Base-by-base conservation (phyloP, 2,329 filamentous ascomycete genomes). In the Botryotinia globosa region DNA sequence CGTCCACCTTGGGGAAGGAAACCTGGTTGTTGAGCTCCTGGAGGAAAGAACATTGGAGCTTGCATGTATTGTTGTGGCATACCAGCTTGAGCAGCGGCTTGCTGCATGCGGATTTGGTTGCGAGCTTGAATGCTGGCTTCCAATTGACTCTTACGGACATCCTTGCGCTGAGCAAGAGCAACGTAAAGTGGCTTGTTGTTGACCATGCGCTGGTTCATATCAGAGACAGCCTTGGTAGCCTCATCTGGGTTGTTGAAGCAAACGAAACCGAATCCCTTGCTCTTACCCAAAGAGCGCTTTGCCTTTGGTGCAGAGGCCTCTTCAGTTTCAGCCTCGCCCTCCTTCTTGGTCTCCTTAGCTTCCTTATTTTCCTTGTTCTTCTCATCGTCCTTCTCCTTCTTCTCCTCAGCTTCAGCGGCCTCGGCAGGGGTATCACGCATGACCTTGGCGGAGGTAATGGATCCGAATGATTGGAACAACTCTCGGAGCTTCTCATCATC, bases 171-270 rank as follows among this genome's bases (percentile, higher is more conserved):
- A 77, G 96, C 96, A 77, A 99, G 90, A 79, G 96, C 96, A 80
- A 99, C 96, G 82, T 99, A 99, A 74, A 99, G 88, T 73, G 96
- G 96, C 90, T 99, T 99, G 86, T 89, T 89, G 83, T 94, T 92
- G 78, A 98, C 88, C 96, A 99, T 99, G 84, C 96, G 94, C 88
- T 98, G 95, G 88, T 99, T 99, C 94, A 98, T 98, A 85, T 99
- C 96, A 74, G 94, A 94, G 77, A 99, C 95, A 77, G 96, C 96
- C 90, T 98, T 98, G 85, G 95, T 98, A 77, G 96, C 96, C 83
- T 99, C 96, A 80, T 99, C 96, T 74, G 96, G 94, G 88, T 97
- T 98, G 89, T 93, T 96, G 88, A 99, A 99, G 92, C 96, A 99
- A 81, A 99, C 96, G 84, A 99, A 99, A 80, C 96, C 96, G 83